Base-by-base conservation (phyloP, 768 basidiomycete genomes). In the Pleurotus tuber-regium region DNA sequence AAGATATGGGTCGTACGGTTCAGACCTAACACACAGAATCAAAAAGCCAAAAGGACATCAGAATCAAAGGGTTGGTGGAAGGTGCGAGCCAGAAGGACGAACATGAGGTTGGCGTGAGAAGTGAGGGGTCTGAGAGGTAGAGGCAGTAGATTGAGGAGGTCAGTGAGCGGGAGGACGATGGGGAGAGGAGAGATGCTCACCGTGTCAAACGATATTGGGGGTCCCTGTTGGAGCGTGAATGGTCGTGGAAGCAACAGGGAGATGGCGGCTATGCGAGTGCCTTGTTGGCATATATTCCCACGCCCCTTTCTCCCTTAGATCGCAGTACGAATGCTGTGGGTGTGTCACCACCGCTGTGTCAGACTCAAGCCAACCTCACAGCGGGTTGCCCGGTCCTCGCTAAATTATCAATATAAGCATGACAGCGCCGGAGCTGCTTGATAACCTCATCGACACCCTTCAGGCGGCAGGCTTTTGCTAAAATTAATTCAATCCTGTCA, bases 1-100 rank as follows among this genome's bases (percentile, higher is more conserved):
- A 56, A 98, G 80, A 73, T 99, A 98, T 59, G 96, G 96, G 81
- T 98, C 96, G 73, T 98, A 98, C 66, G 93, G 95, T 75, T 96
- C 92, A 66, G 93, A 92, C 93, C 93, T 96, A 19, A 4, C 10
- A 26, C 12, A 47, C 28, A 11, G 28, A 50, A 28, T 39, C 25
- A n/a, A 40, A 50, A 41, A 28, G 30, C 46, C 46, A 48, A 48
- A 48, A 25, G 49, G 49, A 26, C 35, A 28, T 54, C 29, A 26
- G 41, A 10, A 42, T 43, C 25, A 28, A 44, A 35, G 47, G 39
- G 35, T 41, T 50, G 12, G 36, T n/a, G 41, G 46, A 42, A 18
- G 36, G n/a, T 43, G 51, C 43, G 56, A 42, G n/a, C n/a, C n/a
- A 30, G 51, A 46, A 46, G 35, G 42, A 68, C 73, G 50, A 44